Conservation (phyloP, 176 grass and related monocot species). For the Alopecurus myosuroides region DNA sequence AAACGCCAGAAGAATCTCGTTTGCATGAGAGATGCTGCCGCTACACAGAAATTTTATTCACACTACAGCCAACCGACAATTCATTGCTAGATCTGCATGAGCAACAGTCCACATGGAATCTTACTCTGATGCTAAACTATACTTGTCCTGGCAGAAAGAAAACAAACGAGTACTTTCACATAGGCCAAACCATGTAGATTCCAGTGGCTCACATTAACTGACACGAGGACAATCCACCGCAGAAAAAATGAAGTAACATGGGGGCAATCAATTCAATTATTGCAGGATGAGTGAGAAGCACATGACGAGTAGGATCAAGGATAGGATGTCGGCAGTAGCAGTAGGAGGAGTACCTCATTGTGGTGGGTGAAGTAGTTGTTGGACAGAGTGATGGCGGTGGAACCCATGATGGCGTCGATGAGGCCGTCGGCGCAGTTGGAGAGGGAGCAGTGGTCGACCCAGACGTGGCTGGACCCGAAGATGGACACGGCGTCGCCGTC, state of each 20-base stretch:
- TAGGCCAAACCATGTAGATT: constrained; percentile 18
- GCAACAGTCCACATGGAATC: constrained; percentile 1
- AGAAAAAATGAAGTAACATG: neutral
- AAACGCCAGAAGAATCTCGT: neutral
- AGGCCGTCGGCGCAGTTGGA: constrained; percentile 84
- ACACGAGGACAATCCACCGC: neutral
- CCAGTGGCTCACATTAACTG: constrained; percentile 7
- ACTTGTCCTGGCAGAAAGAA: neutral
- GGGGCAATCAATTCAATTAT: constrained; percentile 10
- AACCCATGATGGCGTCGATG: constrained; percentile 83
- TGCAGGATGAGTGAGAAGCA: constrained; percentile 8
- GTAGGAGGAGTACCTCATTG: constrained; percentile 73
- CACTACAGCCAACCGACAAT: constrained; percentile 35
- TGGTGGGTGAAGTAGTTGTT: constrained; percentile 89
- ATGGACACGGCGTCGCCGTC: constrained; percentile 78
- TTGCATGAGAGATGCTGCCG: neutral
- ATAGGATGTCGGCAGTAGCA: neutral
- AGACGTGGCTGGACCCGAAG: constrained; percentile 77
- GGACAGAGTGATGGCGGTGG: constrained; percentile 83
- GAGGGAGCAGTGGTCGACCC: constrained; percentile 86
- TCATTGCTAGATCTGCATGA: constrained; percentile 11
- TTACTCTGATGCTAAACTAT: constrained; percentile 22
- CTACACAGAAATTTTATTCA: neutral
- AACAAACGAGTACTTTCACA: constrained; percentile 24
- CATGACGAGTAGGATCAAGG: constrained; percentile 1